These are phyloP conservation scores for Globisporangium acanthophoron DNA, from an alignment of 352 stramenopile species.

Conservation along the genomic window DNA sequence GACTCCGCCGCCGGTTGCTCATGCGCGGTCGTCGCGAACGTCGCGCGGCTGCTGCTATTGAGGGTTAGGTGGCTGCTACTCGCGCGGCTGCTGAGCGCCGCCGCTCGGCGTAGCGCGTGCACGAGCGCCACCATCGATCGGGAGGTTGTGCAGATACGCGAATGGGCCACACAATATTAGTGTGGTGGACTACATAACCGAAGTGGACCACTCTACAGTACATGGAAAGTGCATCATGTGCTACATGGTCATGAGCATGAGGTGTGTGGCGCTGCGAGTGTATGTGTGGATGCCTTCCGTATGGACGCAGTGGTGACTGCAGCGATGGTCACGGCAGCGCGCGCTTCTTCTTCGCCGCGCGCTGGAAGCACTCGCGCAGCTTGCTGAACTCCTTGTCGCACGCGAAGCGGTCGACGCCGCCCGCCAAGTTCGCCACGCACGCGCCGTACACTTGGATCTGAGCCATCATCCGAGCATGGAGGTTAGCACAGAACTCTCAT, in stretches of 20 bases:
- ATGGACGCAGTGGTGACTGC: no score
- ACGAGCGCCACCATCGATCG: conserved; percentile 9
- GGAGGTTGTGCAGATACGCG: not conserved
- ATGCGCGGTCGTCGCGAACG: conserved; percentile 24
- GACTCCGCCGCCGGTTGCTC: conserved; percentile 9
- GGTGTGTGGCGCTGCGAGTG: no score
- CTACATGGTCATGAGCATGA: no score
- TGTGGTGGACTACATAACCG: not conserved
- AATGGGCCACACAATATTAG: not conserved
- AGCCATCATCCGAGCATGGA: not conserved
- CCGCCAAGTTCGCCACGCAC: conserved; percentile 61
- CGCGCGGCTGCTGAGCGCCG: not conserved
- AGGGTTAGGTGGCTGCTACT: not conserved
- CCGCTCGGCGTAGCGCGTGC: conserved; percentile 1
- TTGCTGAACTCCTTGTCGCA: conserved; percentile 76
- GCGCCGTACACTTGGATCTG: conserved; percentile 80
- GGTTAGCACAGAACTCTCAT: not conserved
- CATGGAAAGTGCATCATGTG: not conserved
- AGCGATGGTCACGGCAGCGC: not conserved
- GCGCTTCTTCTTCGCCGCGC: conserved; percentile 26
- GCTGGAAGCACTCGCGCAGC: conserved; percentile 62
- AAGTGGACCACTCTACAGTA: not conserved
- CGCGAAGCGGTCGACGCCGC: conserved; percentile 37
- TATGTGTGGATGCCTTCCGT: not conserved
- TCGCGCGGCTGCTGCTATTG: conserved; percentile 7